phyloP scores from a whole-genome alignment of 2,329 filamentous ascomycete genomes.

The Fusarium compactum region DNA sequence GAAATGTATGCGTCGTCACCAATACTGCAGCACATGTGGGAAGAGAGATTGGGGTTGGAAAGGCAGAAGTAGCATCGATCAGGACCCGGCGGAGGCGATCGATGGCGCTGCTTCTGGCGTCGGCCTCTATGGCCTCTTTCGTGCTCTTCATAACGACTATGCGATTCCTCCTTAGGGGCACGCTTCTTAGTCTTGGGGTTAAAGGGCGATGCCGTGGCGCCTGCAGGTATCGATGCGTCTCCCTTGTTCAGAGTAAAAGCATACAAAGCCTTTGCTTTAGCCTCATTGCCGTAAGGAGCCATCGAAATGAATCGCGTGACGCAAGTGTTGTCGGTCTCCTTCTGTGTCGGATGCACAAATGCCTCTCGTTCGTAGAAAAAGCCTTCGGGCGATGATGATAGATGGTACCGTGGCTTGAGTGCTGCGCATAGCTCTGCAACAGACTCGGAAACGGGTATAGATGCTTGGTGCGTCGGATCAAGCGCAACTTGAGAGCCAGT shows the following conservation, averaged over 20 bases:
- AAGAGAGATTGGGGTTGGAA: slow-evolving; percentile 84
- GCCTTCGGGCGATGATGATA: slow-evolving; percentile 73
- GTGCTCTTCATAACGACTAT: slow-evolving; percentile 66
- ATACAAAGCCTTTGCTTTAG: slow-evolving; percentile 85
- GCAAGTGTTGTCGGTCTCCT: slow-evolving; percentile 62
- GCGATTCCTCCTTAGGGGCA: slow-evolving; percentile 59
- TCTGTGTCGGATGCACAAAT: slow-evolving; percentile 76
- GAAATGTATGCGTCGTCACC: slow-evolving; percentile 90
- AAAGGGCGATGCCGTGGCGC: slow-evolving; percentile 83
- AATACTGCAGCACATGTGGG: slow-evolving; percentile 91
- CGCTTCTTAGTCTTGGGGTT: slow-evolving; percentile 69
- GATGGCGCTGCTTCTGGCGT: slow-evolving; percentile 59
- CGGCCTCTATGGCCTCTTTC: slow-evolving; percentile 59
- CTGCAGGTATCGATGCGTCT: slow-evolving; percentile 73
- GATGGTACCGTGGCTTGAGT: slow-evolving; percentile 92
- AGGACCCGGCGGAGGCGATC: slow-evolving; percentile 73
- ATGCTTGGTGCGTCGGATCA: slow-evolving; percentile 63
- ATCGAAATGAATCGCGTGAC: slow-evolving; percentile 93
- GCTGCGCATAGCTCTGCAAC: slow-evolving; percentile 82
- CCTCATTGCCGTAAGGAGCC: slow-evolving; percentile 78
- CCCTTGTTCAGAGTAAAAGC: slow-evolving; percentile 79
- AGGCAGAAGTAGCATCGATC: slow-evolving; percentile 95
- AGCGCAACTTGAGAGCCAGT: slow-evolving; percentile 74
- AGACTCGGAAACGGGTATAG: slow-evolving; percentile 69
- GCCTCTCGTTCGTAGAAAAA: slow-evolving; percentile 93